Evolutionary conservation across 2,329 filamentous ascomycete genomes (phyloP).

Genomic region (Paraphaeosphaeria sporulosa): DNA sequence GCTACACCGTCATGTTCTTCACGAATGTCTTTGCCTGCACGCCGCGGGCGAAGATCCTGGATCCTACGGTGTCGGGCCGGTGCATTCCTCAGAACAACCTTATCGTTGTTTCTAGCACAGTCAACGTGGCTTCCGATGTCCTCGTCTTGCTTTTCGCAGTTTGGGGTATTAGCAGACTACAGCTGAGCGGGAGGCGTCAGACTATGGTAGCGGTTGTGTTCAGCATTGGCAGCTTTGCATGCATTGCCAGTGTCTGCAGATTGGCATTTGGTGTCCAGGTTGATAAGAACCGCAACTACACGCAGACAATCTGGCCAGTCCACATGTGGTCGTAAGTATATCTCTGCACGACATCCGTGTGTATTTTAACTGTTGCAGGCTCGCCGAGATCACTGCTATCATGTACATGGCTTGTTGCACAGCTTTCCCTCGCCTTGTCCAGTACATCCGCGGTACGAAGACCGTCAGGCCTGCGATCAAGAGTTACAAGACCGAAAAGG

Average conservation of each 20-base stretch:
- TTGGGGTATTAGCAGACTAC: conserved; percentile 17
- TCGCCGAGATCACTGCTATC: conserved; percentile 18
- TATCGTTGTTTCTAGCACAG: conserved; percentile 20
- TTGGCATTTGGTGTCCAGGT: conserved; percentile 17
- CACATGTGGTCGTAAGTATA: conserved; percentile 21
- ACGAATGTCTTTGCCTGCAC: conserved; percentile 30
- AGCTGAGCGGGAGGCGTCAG: conserved; percentile 14
- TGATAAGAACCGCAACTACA: conserved; percentile 11
- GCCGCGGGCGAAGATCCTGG: conserved; percentile 32
- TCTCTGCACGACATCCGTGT: not conserved
- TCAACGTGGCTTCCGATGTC: conserved; percentile 34
- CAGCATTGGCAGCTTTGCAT: conserved; percentile 18
- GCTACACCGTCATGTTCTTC: conserved; percentile 28
- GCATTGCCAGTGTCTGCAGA: conserved; percentile 18
- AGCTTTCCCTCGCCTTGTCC: conserved; percentile 19
- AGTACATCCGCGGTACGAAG: conserved; percentile 17
- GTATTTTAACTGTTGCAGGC: not conserved
- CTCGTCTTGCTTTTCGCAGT: conserved; percentile 25
- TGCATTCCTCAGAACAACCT: conserved; percentile 24
- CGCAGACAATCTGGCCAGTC: conserved; percentile 15
- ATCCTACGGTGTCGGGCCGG: conserved; percentile 23
- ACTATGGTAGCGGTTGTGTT: conserved; percentile 14
- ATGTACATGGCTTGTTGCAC: conserved; percentile 19
- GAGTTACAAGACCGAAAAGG: conserved; percentile 6
- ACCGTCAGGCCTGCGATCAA: conserved; percentile 6